Evolutionary conservation across 345 rosid species (phyloP).

Genomic region (Arabidopsis suecica): DNA sequence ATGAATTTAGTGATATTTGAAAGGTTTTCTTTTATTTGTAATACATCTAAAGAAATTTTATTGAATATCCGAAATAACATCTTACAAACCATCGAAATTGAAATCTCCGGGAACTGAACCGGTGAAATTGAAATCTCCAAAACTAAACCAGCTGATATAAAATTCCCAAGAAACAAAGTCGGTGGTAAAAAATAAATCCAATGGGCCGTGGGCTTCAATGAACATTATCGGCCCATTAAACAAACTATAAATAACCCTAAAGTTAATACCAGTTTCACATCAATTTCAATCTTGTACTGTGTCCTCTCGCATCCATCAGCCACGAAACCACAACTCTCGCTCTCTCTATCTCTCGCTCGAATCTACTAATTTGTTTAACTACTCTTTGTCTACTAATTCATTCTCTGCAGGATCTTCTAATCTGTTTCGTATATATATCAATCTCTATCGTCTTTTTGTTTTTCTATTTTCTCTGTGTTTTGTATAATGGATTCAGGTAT

Average conservation of each 20-base stretch:
- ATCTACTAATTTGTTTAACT: background rate
- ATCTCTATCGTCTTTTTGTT: background rate
- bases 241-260: background rate
- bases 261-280: background rate
- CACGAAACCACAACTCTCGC: background rate
- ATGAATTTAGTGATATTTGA: no score
- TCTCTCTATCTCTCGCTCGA: background rate
- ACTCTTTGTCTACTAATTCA: background rate
- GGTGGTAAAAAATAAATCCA: no score
- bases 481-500: conserved; percentile 22
- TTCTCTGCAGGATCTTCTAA: background rate
- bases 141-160: no score
- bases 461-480: background rate
- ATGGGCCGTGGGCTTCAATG: background rate
- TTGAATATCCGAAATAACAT: no score
- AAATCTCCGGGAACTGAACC: no score
- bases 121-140: no score
- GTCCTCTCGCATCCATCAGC: background rate
- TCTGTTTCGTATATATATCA: background rate
- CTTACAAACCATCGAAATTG: no score
- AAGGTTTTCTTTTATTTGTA: no score
- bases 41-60: no score
- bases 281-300: background rate
- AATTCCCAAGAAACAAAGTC: no score
- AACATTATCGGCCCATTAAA: background rate